Evolutionary conservation across 768 basidiomycete genomes (phyloP), one percentile per base, ranked within the genome.

Genomic region (Pleurotus pulmonarius): DNA sequence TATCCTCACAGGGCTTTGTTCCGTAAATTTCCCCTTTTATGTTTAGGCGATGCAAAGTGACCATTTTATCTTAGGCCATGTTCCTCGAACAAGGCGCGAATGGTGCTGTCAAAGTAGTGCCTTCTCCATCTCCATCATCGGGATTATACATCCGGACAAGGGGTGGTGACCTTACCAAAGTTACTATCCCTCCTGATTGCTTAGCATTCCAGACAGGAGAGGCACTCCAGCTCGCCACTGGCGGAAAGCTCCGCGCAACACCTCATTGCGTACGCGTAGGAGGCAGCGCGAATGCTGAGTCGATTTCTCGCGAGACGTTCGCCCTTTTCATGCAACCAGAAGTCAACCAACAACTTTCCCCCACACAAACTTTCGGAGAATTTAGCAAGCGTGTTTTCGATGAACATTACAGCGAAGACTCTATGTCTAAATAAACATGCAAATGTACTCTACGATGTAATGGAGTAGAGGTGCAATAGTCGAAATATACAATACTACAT

Each of bases 161-260:
- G 34, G 87, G 87, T 3, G 87, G 90, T 2, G 74, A 83, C 20
- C 69, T 95, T 24, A 85, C 83, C 12, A 94, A 92, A 68, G 92
- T 96, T 15, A 78, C 84, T 1, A 97, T 99, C 60, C 96, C 97
- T 3, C 65, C 73, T 15, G 83, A 91, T 65, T 92, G 88, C 64
- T 73, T 96, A 51, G 96, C 95, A 3, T 98, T 99, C 70, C 97
- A 99, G 69, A 98, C 94, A 0, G 97, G 97, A 20, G 94, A 99
- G 72, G 92, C 96, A 7, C 82, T 99, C 18, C 87, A 97, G 68
- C 76, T 98, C 20, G 87, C 95, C 20, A 98, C 96, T 1, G 83
- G 79, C 8, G 83, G 86, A 12, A 82, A 78, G 55, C 77, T 99
- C 13, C 82, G 87, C 43, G 97, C 97, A 0, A 99, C 97, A 0